These are phyloP conservation scores for Mucor irregularis DNA, from an alignment of 371 early-diverging fungal genomes.

Conservation along the genomic window DNA sequence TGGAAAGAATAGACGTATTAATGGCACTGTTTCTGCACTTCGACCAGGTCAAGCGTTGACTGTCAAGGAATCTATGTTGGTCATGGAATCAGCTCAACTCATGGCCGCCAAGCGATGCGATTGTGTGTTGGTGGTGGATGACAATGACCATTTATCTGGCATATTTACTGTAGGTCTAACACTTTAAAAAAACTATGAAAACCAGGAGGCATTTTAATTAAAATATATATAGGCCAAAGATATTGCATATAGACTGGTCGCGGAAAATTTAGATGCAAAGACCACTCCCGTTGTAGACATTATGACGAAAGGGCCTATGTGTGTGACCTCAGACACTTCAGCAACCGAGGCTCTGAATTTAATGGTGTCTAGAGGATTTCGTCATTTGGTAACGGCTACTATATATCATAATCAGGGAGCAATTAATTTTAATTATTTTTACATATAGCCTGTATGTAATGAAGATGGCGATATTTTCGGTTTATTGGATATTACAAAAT, in stretches of 20 bases:
- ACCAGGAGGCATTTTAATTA: neutral
- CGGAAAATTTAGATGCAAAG: conserved; percentile 47
- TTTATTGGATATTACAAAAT: conserved; percentile 91
- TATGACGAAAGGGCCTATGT: conserved; percentile 91
- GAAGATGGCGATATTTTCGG: conserved; percentile 89
- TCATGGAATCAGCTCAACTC: conserved; percentile 91
- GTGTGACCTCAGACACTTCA: conserved; percentile 76
- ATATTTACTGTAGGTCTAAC: conserved; percentile 76
- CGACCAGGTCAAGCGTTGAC: conserved; percentile 87
- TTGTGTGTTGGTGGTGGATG: conserved; percentile 90
- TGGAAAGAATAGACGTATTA: conserved; percentile 42
- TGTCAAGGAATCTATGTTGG: conserved; percentile 82
- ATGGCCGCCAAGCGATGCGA: conserved; percentile 99
- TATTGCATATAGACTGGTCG: conserved; percentile 51
- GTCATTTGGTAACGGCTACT: conserved; percentile 74
- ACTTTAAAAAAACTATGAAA: neutral
- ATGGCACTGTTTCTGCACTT: conserved; percentile 90
- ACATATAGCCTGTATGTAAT: conserved; percentile 58
- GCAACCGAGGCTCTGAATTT: conserved; percentile 93
- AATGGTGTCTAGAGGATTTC: conserved; percentile 92
- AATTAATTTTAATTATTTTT: neutral
- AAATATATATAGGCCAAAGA: conserved; percentile 42
- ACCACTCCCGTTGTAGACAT: conserved; percentile 82
- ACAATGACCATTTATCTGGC: conserved; percentile 88
- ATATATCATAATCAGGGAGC: neutral